Evolutionary conservation across 345 rosid genomes (phyloP), one percentile per base, ranked within the genome.

Genomic region (Citropsis articulata): DNA sequence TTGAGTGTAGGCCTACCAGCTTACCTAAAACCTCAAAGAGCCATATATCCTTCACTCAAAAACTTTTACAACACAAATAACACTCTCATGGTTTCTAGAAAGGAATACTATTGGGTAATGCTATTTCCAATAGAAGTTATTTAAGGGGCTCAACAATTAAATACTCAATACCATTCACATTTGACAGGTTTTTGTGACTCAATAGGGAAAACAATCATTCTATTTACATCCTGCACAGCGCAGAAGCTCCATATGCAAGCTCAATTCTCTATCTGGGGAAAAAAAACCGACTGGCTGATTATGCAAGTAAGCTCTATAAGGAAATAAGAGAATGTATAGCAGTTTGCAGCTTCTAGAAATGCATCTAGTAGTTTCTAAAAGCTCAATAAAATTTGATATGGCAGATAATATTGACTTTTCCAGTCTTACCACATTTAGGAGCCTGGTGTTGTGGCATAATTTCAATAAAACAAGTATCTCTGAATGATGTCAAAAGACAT

Each of bases 401-500:
- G 14, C 62, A 13, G 14, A 31, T 19, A 18, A 66, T 24, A 59
- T 24, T 31, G 3, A 30, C 24, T 38, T 16, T 73, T 40, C 69
- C 40, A 81, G 27, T 61, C 91, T 75, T 81, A 95, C 99, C 98
- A 4, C 91, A 79, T 78, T 87, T 84, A 61, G 98, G 98, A 60
- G 92, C 81, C 87, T 90, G 84, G 81, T 73, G 70, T 66, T 67
- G 95, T 55, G 98, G 98, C 81, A 75, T 81, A 73, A 95, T 95
- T 84, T 93, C 98, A 77, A 95, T 87, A 81, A 92, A 95, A 78
- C 98, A 95, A 66, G 94, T 92, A 77, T 95, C 99, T 80, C 97
- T 91, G 81, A 95, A 95, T 56, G 98, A 95, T 75, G 99, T 95
- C 85, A 95, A 83, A 75, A 95, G 91, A 80, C 99, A 95, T 73